Percentiles rank a stretch among this genome's conserved stretches.
Evolutionary conservation across 1,284 basidiomycete genomes (phyloP).

Genomic region (Cutaneotrichosporon dermatis): DNA sequence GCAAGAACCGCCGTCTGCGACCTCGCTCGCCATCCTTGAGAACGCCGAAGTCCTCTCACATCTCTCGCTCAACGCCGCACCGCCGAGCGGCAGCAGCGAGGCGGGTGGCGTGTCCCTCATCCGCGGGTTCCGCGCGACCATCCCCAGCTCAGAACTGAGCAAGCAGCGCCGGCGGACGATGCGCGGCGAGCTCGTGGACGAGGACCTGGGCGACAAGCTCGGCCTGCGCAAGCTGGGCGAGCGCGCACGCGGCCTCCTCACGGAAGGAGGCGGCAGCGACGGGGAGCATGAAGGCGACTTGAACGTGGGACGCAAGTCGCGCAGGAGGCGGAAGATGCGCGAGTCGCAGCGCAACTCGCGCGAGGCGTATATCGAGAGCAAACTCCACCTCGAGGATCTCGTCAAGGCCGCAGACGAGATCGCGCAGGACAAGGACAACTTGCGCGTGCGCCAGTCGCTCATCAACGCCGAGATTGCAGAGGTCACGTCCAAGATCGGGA

Average conservation of each 20-base stretch:
- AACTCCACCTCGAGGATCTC: slow-evolving; percentile 75
- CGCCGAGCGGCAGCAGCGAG: slow-evolving; percentile 46
- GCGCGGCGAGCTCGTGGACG: slow-evolving; percentile 53
- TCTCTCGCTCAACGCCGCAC: slow-evolving; percentile 63
- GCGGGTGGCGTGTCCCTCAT: slow-evolving; percentile 54
- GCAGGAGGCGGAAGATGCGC: slow-evolving; percentile 58
- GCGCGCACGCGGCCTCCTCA: slow-evolving; percentile 67
- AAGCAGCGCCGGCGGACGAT: slow-evolving; percentile 69
- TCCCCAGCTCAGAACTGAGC: slow-evolving; percentile 75
- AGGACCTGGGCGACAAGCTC: slow-evolving; percentile 64
- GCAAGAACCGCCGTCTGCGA: slow-evolving; percentile 61
- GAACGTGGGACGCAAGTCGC: slow-evolving; percentile 49
- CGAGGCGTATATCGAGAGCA: slow-evolving; percentile 60
- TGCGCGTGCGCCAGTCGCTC: slow-evolving; percentile 76
- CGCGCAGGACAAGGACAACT: slow-evolving; percentile 77
- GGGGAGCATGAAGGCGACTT: slow-evolving; percentile 11
- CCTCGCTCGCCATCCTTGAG: slow-evolving; percentile 77
- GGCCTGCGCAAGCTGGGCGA: slow-evolving; percentile 74
- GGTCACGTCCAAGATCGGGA: slow-evolving; percentile 80
- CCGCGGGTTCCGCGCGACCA: slow-evolving; percentile 84
- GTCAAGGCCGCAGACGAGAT: slow-evolving; percentile 77
- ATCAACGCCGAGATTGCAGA: slow-evolving; percentile 80
- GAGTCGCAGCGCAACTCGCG: slow-evolving; percentile 63
- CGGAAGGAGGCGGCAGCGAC: slow-evolving; percentile 16
- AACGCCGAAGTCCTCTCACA: slow-evolving; percentile 71